Percentiles rank a stretch among this genome's conserved stretches.
These are phyloP conservation scores for Staphylotrichum tortipilum DNA, from an alignment of 495 filamentous ascomycete species.

Conservation along the genomic window DNA sequence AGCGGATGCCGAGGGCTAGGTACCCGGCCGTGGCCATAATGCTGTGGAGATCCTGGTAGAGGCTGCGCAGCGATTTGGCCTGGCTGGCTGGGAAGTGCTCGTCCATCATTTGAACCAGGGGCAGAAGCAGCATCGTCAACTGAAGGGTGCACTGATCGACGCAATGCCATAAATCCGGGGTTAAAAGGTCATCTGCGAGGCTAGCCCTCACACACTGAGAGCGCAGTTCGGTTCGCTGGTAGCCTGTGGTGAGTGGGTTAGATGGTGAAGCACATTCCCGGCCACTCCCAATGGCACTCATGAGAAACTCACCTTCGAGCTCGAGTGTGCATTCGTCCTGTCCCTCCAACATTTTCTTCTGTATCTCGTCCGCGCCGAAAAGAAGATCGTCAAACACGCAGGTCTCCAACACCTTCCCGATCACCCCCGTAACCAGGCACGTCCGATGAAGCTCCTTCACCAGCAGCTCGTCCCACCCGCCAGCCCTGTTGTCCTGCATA, in stretches of 20 bases:
- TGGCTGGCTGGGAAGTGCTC: constrained; percentile 14
- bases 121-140: constrained; percentile 33
- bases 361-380: constrained; percentile 30
- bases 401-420: constrained; percentile 34
- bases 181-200: constrained; percentile 22
- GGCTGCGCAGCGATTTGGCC: constrained; percentile 5
- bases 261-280: neutral
- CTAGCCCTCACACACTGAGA: constrained; percentile 20
- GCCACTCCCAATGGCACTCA: neutral
- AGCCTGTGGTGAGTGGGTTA: constrained; percentile 27
- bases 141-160: constrained; percentile 35
- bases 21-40: constrained; percentile 37
- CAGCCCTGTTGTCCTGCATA: constrained; percentile 26
- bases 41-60: constrained; percentile 39
- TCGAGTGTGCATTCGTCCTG: constrained; percentile 25
- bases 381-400: constrained; percentile 37
- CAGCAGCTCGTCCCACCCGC: constrained; percentile 36
- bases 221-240: constrained; percentile 32
- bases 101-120: constrained; percentile 30
- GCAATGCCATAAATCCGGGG: constrained; percentile 31
- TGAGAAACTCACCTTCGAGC: constrained; percentile 31
- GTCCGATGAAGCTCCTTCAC: constrained; percentile 23
- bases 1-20: constrained; percentile 35
- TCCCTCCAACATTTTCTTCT: constrained; percentile 25
- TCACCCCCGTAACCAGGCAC: constrained; percentile 34